A percentile compares a stretch with the other conserved stretches of the same genome.
Conservation (phyloP, 495 filamentous ascomycete species). For the Penicillium longicatenatum region DNA sequence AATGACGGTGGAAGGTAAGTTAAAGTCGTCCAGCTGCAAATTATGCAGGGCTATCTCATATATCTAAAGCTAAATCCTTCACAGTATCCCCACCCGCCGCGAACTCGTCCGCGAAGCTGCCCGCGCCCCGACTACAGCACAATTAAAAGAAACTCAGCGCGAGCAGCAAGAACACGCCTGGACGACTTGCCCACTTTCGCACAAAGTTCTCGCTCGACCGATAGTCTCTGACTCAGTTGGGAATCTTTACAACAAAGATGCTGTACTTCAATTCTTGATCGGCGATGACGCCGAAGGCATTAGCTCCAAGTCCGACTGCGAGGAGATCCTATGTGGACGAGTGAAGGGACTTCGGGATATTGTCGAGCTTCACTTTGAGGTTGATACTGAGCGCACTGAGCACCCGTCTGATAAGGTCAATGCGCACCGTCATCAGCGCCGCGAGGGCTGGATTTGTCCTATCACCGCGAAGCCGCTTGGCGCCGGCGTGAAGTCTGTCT, state of each 20-base stretch:
- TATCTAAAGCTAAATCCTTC: not conserved
- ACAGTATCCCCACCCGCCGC: conserved; percentile 85
- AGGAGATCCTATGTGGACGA: conserved; percentile 65
- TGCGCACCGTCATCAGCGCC: conserved; percentile 41
- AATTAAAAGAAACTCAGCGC: conserved; percentile 84
- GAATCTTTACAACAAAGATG: conserved; percentile 93
- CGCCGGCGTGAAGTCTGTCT: conserved; percentile 75
- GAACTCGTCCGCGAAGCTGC: conserved; percentile 93
- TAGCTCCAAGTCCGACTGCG: conserved; percentile 59
- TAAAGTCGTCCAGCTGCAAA: not conserved
- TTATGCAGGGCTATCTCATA: not conserved
- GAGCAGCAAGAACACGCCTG: conserved; percentile 84
- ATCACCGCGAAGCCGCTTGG: conserved; percentile 87
- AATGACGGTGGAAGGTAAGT: conserved; percentile 84
- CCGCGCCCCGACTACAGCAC: conserved; percentile 75
- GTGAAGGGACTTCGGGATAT: conserved; percentile 86
- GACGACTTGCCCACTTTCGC: conserved; percentile 83
- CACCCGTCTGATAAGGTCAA: conserved; percentile 28
- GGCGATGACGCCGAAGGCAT: conserved; percentile 56
- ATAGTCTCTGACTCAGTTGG: conserved; percentile 85
- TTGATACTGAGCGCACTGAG: conserved; percentile 45
- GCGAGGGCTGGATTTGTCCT: conserved; percentile 77
- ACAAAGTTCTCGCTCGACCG: conserved; percentile 67
- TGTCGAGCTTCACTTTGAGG: conserved; percentile 81
- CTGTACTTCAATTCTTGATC: conserved; percentile 79